Percentiles rank a stretch among this genome's conserved stretches.
These are phyloP conservation scores for Leishmania major DNA, from an alignment of 208 protist genomes.

Conservation along the genomic window DNA sequence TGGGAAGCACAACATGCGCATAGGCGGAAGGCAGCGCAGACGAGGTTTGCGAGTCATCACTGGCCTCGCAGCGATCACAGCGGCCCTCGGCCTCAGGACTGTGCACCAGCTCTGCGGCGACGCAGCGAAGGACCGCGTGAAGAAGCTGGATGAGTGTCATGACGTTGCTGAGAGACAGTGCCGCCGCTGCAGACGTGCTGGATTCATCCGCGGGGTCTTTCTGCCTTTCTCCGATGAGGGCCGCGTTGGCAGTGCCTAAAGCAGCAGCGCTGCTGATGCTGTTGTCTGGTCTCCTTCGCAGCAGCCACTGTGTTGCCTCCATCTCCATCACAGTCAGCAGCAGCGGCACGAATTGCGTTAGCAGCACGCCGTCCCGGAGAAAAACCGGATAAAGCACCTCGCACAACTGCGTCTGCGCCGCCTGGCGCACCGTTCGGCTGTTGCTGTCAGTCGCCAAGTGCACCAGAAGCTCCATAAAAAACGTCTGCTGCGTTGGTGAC, in stretches of 20 bases:
- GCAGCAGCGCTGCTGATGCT: background rate
- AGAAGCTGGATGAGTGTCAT: slow-evolving; percentile 47
- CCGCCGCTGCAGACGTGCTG: slow-evolving; percentile 16
- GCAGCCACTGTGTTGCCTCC: slow-evolving; percentile 38
- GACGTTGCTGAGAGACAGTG: slow-evolving; percentile 37
- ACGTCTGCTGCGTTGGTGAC: slow-evolving; percentile 22
- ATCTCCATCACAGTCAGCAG: slow-evolving; percentile 54
- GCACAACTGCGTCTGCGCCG: slow-evolving; percentile 52
- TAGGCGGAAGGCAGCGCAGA: slow-evolving; percentile 33
- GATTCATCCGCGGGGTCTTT: slow-evolving; percentile 10
- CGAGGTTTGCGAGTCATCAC: background rate
- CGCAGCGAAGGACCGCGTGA: slow-evolving; percentile 40
- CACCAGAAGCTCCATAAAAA: slow-evolving; percentile 54
- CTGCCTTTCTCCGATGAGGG: background rate
- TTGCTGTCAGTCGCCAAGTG: slow-evolving; percentile 53
- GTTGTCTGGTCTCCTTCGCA: slow-evolving; percentile 4
- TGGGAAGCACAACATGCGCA: slow-evolving; percentile 46
- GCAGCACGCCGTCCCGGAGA: slow-evolving; percentile 31
- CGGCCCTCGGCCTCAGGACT: slow-evolving; percentile 15
- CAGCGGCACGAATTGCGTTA: slow-evolving; percentile 48
- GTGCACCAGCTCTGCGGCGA: slow-evolving; percentile 33
- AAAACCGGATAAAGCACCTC: slow-evolving; percentile 50
- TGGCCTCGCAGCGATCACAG: background rate
- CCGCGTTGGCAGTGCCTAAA: background rate
- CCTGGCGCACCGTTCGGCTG: slow-evolving; percentile 57